A percentile compares a stretch with the other conserved stretches of the same genome.
phyloP scores from a whole-genome alignment of 2,329 filamentous ascomycete genomes.

The Pseudogymnoascus verrucosus region DNA sequence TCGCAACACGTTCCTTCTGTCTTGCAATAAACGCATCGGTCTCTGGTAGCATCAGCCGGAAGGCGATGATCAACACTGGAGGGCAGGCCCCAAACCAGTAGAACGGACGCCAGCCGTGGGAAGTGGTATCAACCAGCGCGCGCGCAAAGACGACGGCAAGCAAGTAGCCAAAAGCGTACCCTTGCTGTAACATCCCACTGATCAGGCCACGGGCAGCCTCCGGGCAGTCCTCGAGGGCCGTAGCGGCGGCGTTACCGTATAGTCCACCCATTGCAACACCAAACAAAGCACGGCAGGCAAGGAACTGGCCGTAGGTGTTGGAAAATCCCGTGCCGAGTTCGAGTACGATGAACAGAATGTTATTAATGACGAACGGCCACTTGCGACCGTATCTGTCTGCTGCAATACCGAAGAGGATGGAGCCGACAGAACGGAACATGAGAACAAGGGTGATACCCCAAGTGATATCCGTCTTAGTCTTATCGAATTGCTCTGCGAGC shows the following conservation, averaged over 20 bases:
- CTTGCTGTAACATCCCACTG: conserved; percentile 75
- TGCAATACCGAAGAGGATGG: conserved; percentile 66
- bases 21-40: conserved; percentile 65
- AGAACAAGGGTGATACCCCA: conserved; percentile 70
- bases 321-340: conserved; percentile 71
- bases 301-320: conserved; percentile 55
- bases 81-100: conserved; percentile 85
- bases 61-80: conserved; percentile 71
- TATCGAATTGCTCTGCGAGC: conserved; percentile 50
- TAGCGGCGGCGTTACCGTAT: conserved; percentile 71
- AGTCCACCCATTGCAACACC: conserved; percentile 77
- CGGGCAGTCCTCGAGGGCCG: conserved; percentile 57
- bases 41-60: conserved; percentile 71
- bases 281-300: conserved; percentile 68
- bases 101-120: conserved; percentile 73
- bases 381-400: conserved; percentile 76
- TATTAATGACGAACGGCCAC: conserved; percentile 71
- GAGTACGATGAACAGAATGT: conserved; percentile 61
- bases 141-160: conserved; percentile 61
- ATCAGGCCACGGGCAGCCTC: conserved; percentile 59
- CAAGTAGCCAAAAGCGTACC: conserved; percentile 73
- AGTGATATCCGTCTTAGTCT: conserved; percentile 58
- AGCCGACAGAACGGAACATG: conserved; percentile 66
- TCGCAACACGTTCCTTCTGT: conserved; percentile 51
- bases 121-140: conserved; percentile 66